These are phyloP conservation scores for Yarrowia keelungensis DNA, from an alignment of 805 yeast genomes.

Conservation along the genomic window DNA sequence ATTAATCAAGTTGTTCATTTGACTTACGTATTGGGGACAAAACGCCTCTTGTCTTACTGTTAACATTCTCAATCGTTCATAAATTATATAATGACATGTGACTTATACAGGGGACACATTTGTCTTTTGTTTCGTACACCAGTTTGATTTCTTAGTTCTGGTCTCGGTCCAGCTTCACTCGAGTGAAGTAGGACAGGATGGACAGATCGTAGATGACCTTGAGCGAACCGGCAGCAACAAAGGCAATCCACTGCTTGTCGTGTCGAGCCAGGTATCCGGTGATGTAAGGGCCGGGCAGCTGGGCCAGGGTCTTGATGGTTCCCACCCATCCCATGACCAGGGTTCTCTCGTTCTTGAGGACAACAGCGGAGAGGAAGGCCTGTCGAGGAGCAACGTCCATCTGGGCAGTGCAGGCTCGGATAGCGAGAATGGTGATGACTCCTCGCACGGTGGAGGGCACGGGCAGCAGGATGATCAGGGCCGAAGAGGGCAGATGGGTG, in stretches of 20 bases:
- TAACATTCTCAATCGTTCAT: background rate
- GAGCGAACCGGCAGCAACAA: constrained; percentile 50
- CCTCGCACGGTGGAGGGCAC: constrained; percentile 51
- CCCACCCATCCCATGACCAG: constrained; percentile 85
- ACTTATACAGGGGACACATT: background rate
- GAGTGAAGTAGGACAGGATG: constrained; percentile 44
- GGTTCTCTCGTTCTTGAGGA: constrained; percentile 69
- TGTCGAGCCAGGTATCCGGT: constrained; percentile 72
- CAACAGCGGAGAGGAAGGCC: constrained; percentile 71
- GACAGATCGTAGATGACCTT: constrained; percentile 51
- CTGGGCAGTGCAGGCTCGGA: constrained; percentile 68
- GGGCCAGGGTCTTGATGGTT: constrained; percentile 80
- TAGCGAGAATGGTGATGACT: constrained; percentile 60
- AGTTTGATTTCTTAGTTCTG: constrained; percentile 15
- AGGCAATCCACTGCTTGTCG: constrained; percentile 48
- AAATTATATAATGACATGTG: constrained; percentile 7
- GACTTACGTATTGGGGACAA: too few relatives aligned
- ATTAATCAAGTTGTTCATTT: too few relatives aligned
- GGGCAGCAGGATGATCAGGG: constrained; percentile 64
- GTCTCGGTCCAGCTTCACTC: constrained; percentile 38
- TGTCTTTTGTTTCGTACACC: background rate
- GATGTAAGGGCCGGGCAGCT: constrained; percentile 77
- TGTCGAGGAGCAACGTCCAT: constrained; percentile 94
- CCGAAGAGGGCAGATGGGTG: constrained; percentile 79
- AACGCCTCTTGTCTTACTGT: too few relatives aligned